Evolutionary conservation across 1,139 yeast species (phyloP).

Genomic region (Kluyveromyces marxianus): DNA sequence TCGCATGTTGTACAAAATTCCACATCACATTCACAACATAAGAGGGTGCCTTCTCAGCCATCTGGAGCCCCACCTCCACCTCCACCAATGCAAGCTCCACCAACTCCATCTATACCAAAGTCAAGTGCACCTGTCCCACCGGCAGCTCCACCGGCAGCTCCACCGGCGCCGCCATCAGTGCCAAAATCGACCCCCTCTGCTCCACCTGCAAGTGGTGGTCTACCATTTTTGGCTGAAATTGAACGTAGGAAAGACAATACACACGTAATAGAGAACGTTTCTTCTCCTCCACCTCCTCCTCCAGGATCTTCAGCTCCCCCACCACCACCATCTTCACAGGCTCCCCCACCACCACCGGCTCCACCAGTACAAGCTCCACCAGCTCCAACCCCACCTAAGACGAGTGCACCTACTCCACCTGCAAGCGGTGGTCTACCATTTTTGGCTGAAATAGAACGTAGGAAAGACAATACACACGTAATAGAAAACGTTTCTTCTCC

Average conservation of each 20-base stretch:
- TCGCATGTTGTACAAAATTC: conserved; percentile 35
- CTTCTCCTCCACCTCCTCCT: conserved; percentile 11
- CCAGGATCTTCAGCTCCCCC: conserved; percentile 15
- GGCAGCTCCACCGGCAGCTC: conserved; percentile 11
- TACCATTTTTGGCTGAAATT: conserved; percentile 44
- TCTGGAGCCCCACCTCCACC: conserved; percentile 14
- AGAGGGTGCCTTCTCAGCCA: conserved; percentile 10
- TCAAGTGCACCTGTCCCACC: conserved; percentile 14
- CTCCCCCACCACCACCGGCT: conserved; percentile 7
- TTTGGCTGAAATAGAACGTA: conserved; percentile 41
- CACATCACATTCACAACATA: conserved; percentile 13
- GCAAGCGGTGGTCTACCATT: conserved; percentile 32
- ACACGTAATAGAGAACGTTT: conserved; percentile 36
- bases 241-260: conserved; percentile 40
- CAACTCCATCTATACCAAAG: conserved; percentile 17
- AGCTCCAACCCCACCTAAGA: conserved; percentile 1
- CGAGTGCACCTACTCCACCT: conserved; percentile 7
- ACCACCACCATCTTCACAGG: conserved; percentile 20
- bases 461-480: conserved; percentile 39
- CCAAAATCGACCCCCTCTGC: conserved; percentile 11
- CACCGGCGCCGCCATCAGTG: conserved; percentile 14
- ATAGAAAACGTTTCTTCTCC: conserved; percentile 31
- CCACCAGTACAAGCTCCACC: conserved; percentile 17
- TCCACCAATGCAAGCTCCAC: conserved; percentile 16
- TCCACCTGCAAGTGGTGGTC: neutral